Evolutionary conservation across 2,329 filamentous ascomycete genomes (phyloP), one percentile per base, ranked within the genome.

Genomic region (Orbilia ellipsospora): DNA sequence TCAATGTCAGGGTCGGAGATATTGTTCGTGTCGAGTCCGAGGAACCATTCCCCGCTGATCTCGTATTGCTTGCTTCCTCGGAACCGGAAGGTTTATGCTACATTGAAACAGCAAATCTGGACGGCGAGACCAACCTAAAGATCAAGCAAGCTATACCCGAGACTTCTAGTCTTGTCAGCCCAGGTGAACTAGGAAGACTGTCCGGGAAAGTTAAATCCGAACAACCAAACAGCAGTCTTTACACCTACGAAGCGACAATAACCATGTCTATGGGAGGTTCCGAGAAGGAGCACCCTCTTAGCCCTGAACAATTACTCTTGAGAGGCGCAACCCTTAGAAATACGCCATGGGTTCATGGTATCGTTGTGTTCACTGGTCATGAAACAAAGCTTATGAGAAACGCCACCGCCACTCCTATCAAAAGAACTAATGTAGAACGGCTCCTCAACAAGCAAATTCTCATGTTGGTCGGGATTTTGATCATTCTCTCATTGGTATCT

Each of bases 321-420:
- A 90, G 95, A 85, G 95, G 95, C 77, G 95, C 95, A 20, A 98
- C 94, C 0, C 85, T 99, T 68, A 89, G 95, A 79, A 99, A 99
- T 81, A 99, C 95, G 0, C 94, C 94, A 31, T 99, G 95, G 94
- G 89, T 98, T 57, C 93, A 99, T 81, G 95, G 94, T 45, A 88
- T 96, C 16, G 95, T 99, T 65, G 94, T 99, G 15, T 99, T 98
- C 80, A 97, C 93, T 1, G 95, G 95, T 61, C 95, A 99, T 83
- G 95, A 99, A 84, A 98, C 95, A 5, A 99, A 99, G 83, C 87
- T 99, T 77, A 98, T 99, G 95, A 90, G 95, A 79, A 99, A 99
- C 82, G 96, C 95, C 16, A 99, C 94, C 2, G 94, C 94, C 3
- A 91, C 95, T 0, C 96, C 95, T 4, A 99, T 99, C 84, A 99